phyloP scores from a whole-genome alignment of 495 filamentous ascomycete genomes.

The Corynascus novoguineensis region DNA sequence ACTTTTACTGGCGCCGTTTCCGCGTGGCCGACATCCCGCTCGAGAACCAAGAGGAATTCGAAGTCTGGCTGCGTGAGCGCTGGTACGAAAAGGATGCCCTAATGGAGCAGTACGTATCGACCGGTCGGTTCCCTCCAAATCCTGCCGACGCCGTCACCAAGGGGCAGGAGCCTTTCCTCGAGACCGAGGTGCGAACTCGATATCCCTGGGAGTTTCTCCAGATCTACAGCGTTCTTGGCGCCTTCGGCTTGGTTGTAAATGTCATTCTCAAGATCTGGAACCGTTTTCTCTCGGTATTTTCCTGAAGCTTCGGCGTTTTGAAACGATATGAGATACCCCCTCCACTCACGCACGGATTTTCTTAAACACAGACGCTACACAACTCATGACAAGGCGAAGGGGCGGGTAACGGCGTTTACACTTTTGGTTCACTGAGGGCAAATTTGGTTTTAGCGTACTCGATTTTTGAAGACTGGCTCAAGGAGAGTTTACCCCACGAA shows the following conservation, averaged over 20 bases:
- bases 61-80: slow-evolving; percentile 64
- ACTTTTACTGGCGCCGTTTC: slow-evolving; percentile 80
- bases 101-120: slow-evolving; percentile 62
- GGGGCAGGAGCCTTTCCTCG: slow-evolving; percentile 36
- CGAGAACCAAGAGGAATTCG: slow-evolving; percentile 56
- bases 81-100: slow-evolving; percentile 79
- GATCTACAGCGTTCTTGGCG: slow-evolving; percentile 43
- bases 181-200: slow-evolving; percentile 45
- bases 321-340: slow-evolving; percentile 14
- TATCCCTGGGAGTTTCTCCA: slow-evolving; percentile 46
- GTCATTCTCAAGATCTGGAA: slow-evolving; percentile 27
- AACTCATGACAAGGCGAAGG: neutral
- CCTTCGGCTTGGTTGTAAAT: slow-evolving; percentile 33
- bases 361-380: neutral
- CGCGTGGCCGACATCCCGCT: slow-evolving; percentile 60
- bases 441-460: neutral
- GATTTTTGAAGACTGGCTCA: neutral
- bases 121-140: slow-evolving; percentile 59
- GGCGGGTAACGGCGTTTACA: neutral
- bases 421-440: neutral
- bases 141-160: slow-evolving; percentile 28
- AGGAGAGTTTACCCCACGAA: neutral
- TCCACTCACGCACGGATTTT: neutral
- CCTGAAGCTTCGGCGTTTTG: slow-evolving; percentile 6
- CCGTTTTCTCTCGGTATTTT: slow-evolving; percentile 7